These are phyloP conservation scores for Oenanthe sinensis DNA, from an alignment of 129 eudicot genomes.

Conservation along the genomic window DNA sequence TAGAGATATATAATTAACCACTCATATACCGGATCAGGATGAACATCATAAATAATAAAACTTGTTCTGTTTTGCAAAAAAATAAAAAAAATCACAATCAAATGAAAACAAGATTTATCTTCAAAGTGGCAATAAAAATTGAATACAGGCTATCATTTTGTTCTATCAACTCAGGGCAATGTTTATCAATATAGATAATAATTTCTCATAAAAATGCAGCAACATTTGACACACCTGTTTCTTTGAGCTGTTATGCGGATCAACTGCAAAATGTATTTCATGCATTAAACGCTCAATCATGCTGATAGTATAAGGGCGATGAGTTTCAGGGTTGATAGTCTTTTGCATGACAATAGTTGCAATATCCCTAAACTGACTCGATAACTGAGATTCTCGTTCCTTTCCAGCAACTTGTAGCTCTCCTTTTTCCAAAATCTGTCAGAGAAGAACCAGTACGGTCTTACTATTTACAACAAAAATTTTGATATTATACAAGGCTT, in stretches of 20 bases:
- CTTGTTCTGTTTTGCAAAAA: not conserved
- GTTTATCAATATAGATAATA: not conserved
- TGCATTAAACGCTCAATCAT: slow-evolving; percentile 99
- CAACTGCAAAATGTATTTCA: slow-evolving; percentile 94
- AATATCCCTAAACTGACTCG: slow-evolving; percentile 86
- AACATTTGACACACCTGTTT: slow-evolving; percentile 56
- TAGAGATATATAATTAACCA: not conserved
- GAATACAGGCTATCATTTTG: not conserved
- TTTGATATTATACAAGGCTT: not conserved
- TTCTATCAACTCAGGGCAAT: not conserved
- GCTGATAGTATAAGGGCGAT: slow-evolving; percentile 87
- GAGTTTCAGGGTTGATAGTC: slow-evolving; percentile 88
- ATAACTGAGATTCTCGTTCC: slow-evolving; percentile 87
- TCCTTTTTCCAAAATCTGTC: slow-evolving; percentile 91
- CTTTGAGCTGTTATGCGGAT: slow-evolving; percentile 90
- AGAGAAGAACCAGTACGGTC: not conserved
- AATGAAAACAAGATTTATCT: not conserved
- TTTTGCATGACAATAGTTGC: slow-evolving; percentile 96
- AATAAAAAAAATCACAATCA: not conserved
- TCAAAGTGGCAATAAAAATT: not conserved
- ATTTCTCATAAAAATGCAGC: not conserved
- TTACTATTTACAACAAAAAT: not conserved
- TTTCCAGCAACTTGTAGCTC: slow-evolving; percentile 98
- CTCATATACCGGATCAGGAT: not conserved
- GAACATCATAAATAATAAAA: not conserved